These are phyloP conservation scores for Trichoderma semiorbis DNA, from an alignment of 2,329 filamentous ascomycete species.

Conservation along the genomic window DNA sequence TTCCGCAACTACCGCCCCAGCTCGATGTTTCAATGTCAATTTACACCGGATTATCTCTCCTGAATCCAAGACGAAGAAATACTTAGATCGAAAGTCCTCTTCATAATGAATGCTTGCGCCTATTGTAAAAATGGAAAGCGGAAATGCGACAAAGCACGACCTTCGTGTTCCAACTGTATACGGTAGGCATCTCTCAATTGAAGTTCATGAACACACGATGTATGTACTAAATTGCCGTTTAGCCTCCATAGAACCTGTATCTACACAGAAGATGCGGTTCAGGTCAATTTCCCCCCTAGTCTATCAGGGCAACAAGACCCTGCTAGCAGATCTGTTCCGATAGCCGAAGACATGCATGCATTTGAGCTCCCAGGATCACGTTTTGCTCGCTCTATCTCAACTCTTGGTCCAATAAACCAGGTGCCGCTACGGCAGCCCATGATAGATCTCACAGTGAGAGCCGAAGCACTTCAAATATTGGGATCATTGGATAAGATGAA, in stretches of 20 bases:
- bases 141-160: no score
- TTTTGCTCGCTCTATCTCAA: not conserved
- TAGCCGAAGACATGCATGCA: not conserved
- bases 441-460: not conserved
- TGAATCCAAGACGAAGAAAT: no score
- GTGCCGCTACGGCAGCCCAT: not conserved
- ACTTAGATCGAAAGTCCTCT: no score
- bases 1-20: no score
- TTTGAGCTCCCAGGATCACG: not conserved
- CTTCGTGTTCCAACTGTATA: no score
- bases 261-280: not conserved
- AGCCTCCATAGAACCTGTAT: not conserved
- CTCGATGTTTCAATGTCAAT: no score
- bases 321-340: not conserved
- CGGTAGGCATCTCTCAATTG: no score
- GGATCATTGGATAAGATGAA: not conserved
- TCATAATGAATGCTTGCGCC: no score
- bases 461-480: not conserved
- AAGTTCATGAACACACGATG: not conserved
- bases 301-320: not conserved
- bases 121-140: no score
- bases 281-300: not conserved
- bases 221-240: not conserved
- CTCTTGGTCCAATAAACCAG: not conserved
- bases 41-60: no score